Evolutionary conservation across 1,284 basidiomycete genomes (phyloP).

Genomic region (Moniliophthora roreri): DNA sequence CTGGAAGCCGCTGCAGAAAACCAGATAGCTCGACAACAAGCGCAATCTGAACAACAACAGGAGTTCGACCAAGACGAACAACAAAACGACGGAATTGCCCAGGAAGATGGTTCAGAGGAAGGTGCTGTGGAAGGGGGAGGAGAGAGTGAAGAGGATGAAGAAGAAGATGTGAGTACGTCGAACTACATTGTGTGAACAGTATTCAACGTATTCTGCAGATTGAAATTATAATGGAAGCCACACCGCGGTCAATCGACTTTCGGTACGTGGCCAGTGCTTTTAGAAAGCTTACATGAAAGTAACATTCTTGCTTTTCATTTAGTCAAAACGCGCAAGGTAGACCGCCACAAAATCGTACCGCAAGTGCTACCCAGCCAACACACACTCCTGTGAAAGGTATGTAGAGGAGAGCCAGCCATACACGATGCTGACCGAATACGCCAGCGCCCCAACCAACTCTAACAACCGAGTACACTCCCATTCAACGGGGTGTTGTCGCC

Average conservation of each 20-base stretch:
- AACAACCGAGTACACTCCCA: slow-evolving; percentile 89
- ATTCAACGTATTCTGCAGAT: slow-evolving; percentile 49
- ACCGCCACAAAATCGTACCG: slow-evolving; percentile 27
- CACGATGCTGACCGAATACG: background rate
- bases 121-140: slow-evolving; percentile 35
- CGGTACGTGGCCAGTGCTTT: slow-evolving; percentile 41
- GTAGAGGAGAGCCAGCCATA: slow-evolving; percentile 3
- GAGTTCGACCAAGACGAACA: slow-evolving; percentile 26
- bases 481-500: slow-evolving; percentile 59
- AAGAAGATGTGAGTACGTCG: slow-evolving; percentile 40
- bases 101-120: slow-evolving; percentile 33
- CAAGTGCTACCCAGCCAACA: slow-evolving; percentile 23
- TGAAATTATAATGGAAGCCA: slow-evolving; percentile 78
- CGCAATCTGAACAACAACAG: slow-evolving; percentile 21
- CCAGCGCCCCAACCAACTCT: slow-evolving; percentile 58
- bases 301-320: background rate
- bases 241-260: slow-evolving; percentile 70
- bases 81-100: slow-evolving; percentile 31
- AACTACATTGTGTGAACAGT: slow-evolving; percentile 5
- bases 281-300: background rate
- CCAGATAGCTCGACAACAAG: slow-evolving; percentile 23
- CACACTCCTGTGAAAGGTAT: slow-evolving; percentile 39
- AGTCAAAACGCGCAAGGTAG: slow-evolving; percentile 10
- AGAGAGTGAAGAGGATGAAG: slow-evolving; percentile 45
- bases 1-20: slow-evolving; percentile 18